Evolutionary conservation across 495 filamentous ascomycete genomes (phyloP).

Genomic region (Penicillium paradoxum): DNA sequence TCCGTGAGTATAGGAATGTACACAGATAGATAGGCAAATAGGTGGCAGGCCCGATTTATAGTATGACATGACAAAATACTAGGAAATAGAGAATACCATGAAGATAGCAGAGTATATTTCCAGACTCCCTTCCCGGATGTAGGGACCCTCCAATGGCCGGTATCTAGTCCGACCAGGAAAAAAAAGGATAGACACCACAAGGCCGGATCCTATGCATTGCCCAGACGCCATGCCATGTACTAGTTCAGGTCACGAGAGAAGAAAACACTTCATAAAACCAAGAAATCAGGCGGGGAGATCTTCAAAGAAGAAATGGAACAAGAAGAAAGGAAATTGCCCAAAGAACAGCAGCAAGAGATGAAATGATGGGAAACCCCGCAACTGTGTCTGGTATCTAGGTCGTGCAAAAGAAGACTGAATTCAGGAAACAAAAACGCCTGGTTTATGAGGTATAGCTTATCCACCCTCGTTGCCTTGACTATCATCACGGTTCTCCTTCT

Average conservation of each 20-base stretch:
- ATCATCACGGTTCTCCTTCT: conserved; percentile 38
- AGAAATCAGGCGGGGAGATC: conserved; percentile 7
- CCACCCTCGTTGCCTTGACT: conserved; percentile 25
- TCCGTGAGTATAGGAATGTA: neutral
- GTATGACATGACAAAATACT: no score
- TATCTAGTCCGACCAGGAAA: conserved; percentile 10
- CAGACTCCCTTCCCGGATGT: conserved; percentile 12
- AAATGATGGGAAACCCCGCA: conserved; percentile 12
- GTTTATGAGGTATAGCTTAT: conserved; percentile 14
- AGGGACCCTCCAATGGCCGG: neutral
- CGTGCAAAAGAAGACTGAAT: conserved; percentile 24
- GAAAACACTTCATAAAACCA: neutral
- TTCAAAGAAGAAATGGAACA: conserved; percentile 3
- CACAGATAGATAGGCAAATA: neutral
- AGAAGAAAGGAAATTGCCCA: conserved; percentile 3
- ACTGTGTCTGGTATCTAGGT: conserved; percentile 42
- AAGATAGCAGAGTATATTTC: conserved; percentile 17
- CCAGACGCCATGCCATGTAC: conserved; percentile 18
- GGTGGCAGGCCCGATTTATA: no score
- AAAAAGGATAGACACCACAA: conserved; percentile 12
- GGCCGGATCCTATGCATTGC: conserved; percentile 24
- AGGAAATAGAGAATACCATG: neutral
- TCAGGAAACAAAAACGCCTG: conserved; percentile 14
- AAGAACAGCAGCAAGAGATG: conserved; percentile 4
- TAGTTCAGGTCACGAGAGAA: conserved; percentile 3